Evolutionary conservation across 164 flowering plant genomes (phyloP), one percentile per base, ranked within the genome.

Genomic region (Magnolia officinalis): DNA sequence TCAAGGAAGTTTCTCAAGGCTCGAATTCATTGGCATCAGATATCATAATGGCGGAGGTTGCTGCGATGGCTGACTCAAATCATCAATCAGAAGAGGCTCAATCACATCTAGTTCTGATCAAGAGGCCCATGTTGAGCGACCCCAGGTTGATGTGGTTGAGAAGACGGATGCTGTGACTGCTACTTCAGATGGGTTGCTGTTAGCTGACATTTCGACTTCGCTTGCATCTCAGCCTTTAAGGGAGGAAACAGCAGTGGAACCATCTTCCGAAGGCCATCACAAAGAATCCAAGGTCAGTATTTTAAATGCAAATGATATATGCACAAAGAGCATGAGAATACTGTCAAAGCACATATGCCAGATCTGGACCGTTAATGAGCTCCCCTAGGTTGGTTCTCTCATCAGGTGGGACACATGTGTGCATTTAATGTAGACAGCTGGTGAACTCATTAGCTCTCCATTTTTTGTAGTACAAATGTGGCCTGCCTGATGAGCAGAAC

Each of bases 241-340:
- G 18, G 61, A 55, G 18, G 18, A 55, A 55, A 55, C 61, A 55
- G 18, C 18, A 9, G 61, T 16, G 13, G 16, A 55, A 55, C 61
- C 61, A 55, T 55, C 61, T 55, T 16, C 18, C 14, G 64, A 59
- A 24, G 77, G 64, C 64, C 68, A 83, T 71, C 80, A 59, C 65
- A 68, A 79, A 71, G 87, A 80, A 72, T 50, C 61, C 63, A 75
- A 76, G 82, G 94, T 90, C 81, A 80, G 85, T 77, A 14, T 14
- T 59, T 58, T 18, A 59, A 45, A 70, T 67, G n/a, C 18, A 29
- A 11, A 29, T 6, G 18, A 68, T 24, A 2, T 31, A 13, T 7
- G 26, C 16, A 66, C 14, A 66, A 8, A 66, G 50, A 19, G 29
- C 16, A 68, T 16, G 29, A 13, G 20, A 16, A 18, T 29, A 16